Conservation (phyloP, 306 rosid genomes). For the Sicyos baderoa region DNA sequence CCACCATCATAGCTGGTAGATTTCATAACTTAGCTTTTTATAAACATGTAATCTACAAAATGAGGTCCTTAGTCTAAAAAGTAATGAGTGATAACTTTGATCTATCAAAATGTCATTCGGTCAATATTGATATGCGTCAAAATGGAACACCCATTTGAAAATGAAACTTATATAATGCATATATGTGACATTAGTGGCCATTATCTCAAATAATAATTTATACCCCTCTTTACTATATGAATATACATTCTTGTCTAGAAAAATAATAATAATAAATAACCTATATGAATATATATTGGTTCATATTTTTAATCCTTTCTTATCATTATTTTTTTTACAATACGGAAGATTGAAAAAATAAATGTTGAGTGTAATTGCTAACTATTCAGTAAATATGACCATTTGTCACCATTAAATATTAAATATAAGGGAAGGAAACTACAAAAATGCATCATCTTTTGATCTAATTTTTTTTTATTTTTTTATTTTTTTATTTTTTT, state of each 20-base stretch:
- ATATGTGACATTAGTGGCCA: conserved; percentile 54
- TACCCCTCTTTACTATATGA: not conserved
- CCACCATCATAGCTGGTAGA: conserved; percentile 50
- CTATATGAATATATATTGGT: not conserved
- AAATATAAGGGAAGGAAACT: too few species aligned
- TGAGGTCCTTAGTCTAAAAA: conserved; percentile 54
- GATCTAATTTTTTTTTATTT: too few species aligned
- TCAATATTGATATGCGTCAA: conserved; percentile 53
- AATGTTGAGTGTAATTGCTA: too few species aligned
- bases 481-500: too few species aligned
- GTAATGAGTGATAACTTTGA: conserved; percentile 48
- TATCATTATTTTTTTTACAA: not conserved
- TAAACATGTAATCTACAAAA: conserved; percentile 52
- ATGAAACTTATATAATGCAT: conserved; percentile 38
- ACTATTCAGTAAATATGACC: too few species aligned
- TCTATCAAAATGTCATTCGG: conserved; percentile 29
- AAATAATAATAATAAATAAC: too few species aligned
- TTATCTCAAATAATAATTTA: conserved; percentile 32
- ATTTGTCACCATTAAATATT: too few species aligned
- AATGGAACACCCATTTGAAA: conserved; percentile 40
- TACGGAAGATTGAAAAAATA: not conserved
- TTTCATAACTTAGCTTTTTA: conserved; percentile 52
- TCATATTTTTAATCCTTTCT: not conserved
- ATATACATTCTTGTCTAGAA: too few species aligned
- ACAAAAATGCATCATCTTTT: too few species aligned